Base-by-base conservation (phyloP, 2,329 filamentous ascomycete genomes). In the Hymenoscyphus occultus region DNA sequence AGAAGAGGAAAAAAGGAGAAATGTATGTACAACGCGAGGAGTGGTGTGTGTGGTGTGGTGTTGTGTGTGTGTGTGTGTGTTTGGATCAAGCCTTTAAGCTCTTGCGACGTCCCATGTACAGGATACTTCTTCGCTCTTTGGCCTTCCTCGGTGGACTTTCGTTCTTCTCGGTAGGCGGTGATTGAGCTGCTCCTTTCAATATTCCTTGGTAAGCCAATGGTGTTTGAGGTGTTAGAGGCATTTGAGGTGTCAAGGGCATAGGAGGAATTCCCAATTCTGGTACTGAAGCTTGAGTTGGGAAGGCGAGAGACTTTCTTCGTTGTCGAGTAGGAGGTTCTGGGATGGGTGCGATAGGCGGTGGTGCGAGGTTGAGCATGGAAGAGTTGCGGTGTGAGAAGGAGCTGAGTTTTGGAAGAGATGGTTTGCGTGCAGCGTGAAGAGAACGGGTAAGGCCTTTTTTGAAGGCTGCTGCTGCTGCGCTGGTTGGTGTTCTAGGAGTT, bases 401-500 rank as follows among this genome's bases (percentile, higher is more conserved):
- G 39, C 42, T 63, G 4, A 73, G 40, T 56, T 70, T 71, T 4
- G 66, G 67, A 63, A 73, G 67, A 16, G 65, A 68, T 0, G 69
- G 69, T 48, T 71, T 71, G 0, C 70, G 67, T 2, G 71, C 70
- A 16, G 63, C 67, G 39, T 57, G 61, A 2, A 73, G 54, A 1
- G 67, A 69, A 6, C 68, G 62, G 1, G 62, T 59, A 5, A 73
- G 48, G 4, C 68, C 66, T 31, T 66, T 67, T 60, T 70, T 72
- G 64, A 70, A 71, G 2, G 65, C 65, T 42, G 61, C 58, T 10
- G 70, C 66, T 39, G 69, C 64, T 32, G 61, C 61, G 42, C 64
- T 64, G 5, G 65, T 70, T 1, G 71, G 69, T 13, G 72, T 73
- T 32, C 70, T 71, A 10, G 72, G 70, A 5, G 68, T 67, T 13